Evolutionary conservation across 1,284 basidiomycete species (phyloP), one percentile per base, ranked within the genome.

Genomic region (Phaffia rhodozyma): DNA sequence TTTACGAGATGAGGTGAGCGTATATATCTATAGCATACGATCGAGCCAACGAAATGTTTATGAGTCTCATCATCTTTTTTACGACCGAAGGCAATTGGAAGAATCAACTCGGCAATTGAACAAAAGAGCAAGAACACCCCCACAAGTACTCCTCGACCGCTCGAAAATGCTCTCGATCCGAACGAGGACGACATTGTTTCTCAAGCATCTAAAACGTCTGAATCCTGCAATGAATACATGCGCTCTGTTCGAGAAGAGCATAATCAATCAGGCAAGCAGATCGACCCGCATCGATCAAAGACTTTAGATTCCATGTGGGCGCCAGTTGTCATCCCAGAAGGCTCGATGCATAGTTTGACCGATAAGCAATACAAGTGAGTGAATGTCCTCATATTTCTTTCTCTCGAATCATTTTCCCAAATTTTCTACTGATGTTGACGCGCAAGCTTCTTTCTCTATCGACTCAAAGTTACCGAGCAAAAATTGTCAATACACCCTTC

Each of bases 1-100:
- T 7, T 68, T 75, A 4, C 75, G 84, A 38, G 79, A 83, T 61
- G 79, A 83, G 61, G 81, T 73, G 23, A 68, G 72, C 66, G 16
- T 11, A n/a, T 47, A 47, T 32, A 47, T 55, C 32, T 23, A 29
- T 16, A 7, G 4, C n/a, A 18, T 21, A 51, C 16, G 29, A 9
- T 52, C 48, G 1, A 7, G 16, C 27, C 21, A 21, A 11, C 5
- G 38, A 16, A 16, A 16, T 43, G 5, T 34, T 32, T 5, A 29
- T 27, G 7, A 13, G 23, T 29, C 47, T 29, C 21, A 48, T 1
- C 27, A 32, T 48, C 2, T 49, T 20, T 2, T 29, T 29, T 18
- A 2, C n/a, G 2, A 5, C 25, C 29, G 4, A 29, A 59, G 51
- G 51, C 77, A 1, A 66, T 81, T 7, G 66, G 69, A 20, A 72